Conservation (phyloP, 1,284 basidiomycete genomes). For the Anthracocystis panici-leucophaei region DNA sequence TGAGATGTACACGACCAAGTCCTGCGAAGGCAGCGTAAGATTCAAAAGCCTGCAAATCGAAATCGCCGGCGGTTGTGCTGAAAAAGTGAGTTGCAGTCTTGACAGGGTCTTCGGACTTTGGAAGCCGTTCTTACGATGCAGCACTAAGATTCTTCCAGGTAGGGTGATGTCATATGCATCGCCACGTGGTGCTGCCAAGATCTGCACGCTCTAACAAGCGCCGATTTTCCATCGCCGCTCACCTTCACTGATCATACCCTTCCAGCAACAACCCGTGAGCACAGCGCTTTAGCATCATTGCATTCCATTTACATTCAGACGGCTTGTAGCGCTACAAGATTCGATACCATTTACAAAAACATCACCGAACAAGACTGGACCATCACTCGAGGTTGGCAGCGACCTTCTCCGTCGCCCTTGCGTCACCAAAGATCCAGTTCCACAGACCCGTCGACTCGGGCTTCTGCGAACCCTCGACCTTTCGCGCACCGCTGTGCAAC, state of each 20-base stretch:
- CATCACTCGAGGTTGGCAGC: conserved; percentile 44
- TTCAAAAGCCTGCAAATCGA: too few relatives aligned
- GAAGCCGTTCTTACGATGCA: background rate
- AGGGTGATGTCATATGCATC: conserved; percentile 12
- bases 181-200: conserved; percentile 9
- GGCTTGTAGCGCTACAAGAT: background rate
- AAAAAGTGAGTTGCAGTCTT: background rate
- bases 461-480: conserved; percentile 40
- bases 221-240: background rate
- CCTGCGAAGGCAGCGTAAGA: too few relatives aligned
- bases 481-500: conserved; percentile 40
- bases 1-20: too few relatives aligned
- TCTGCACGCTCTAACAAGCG: background rate
- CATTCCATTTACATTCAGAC: conserved; percentile 1
- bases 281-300: background rate
- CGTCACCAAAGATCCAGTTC: conserved; percentile 54
- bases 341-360: background rate
- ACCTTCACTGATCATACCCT: background rate
- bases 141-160: background rate
- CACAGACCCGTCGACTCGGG: conserved; percentile 45
- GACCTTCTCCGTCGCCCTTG: conserved; percentile 41
- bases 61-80: background rate
- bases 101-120: background rate
- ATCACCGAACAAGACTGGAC: too few relatives aligned
- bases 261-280: background rate